Conservation (phyloP, 2,329 filamentous ascomycete species). For the Dactylonectria macrodidyma region DNA sequence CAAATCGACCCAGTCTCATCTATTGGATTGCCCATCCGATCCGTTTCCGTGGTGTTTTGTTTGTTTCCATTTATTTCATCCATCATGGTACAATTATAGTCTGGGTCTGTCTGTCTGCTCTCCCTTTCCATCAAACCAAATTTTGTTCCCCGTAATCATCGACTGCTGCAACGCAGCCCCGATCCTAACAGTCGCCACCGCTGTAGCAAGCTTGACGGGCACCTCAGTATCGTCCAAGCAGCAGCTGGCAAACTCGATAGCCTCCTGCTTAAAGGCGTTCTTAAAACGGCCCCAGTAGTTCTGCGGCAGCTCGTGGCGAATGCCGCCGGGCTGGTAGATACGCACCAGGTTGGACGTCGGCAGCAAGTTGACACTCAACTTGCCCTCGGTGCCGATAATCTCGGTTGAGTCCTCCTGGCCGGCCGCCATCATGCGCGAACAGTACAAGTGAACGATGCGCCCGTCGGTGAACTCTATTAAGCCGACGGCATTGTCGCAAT, state of each 20-base stretch:
- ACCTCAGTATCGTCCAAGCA: slow-evolving; percentile 69
- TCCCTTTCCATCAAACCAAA: slow-evolving; percentile 66
- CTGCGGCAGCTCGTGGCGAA: slow-evolving; percentile 72
- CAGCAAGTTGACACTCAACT: slow-evolving; percentile 69
- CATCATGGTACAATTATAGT: background rate
- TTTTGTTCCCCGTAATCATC: slow-evolving; percentile 68
- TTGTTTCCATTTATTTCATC: background rate
- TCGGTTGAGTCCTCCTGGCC: slow-evolving; percentile 79
- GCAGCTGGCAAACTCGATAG: slow-evolving; percentile 73
- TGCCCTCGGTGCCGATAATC: slow-evolving; percentile 77
- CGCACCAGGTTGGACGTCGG: slow-evolving; percentile 64
- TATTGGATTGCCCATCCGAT: background rate
- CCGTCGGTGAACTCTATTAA: slow-evolving; percentile 77
- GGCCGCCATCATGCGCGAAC: slow-evolving; percentile 76
- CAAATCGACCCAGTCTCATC: background rate
- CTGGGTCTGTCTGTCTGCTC: slow-evolving; percentile 26
- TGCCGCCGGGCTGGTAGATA: slow-evolving; percentile 61
- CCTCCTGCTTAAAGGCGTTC: slow-evolving; percentile 74
- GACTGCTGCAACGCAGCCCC: slow-evolving; percentile 72
- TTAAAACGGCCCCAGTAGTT: slow-evolving; percentile 76
- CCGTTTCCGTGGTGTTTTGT: background rate
- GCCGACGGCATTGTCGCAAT: slow-evolving; percentile 58
- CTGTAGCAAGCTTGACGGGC: slow-evolving; percentile 70
- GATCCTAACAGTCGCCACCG: slow-evolving; percentile 73
- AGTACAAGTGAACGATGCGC: slow-evolving; percentile 75